Percentiles rank a stretch among this genome's conserved stretches.
phyloP scores from a whole-genome alignment of 208 protist genomes.

The Acanthamoeba culbertsoni region DNA sequence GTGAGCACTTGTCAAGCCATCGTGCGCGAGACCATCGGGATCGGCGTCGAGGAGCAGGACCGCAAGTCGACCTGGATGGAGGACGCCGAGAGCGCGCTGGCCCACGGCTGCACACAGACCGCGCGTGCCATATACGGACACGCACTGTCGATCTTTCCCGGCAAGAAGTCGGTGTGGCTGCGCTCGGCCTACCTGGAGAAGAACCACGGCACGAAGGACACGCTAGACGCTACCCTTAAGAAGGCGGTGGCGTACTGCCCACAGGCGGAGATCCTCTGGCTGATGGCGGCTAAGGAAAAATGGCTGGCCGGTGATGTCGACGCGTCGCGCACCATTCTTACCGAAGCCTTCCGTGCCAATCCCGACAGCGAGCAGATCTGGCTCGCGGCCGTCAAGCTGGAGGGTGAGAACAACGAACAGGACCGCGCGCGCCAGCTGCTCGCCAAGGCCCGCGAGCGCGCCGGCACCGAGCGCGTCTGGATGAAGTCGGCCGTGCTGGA shows the following conservation, averaged over 20 bases:
- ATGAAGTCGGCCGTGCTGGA: slow-evolving; percentile 89
- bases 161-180: slow-evolving; percentile 87
- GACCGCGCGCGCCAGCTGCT: slow-evolving; percentile 83
- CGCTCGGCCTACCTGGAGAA: slow-evolving; percentile 85
- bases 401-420: slow-evolving; percentile 86
- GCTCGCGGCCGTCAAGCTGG: slow-evolving; percentile 91
- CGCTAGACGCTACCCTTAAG: slow-evolving; percentile 80
- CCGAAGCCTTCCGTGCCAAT: slow-evolving; percentile 81
- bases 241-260: slow-evolving; percentile 86
- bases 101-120: slow-evolving; percentile 35
- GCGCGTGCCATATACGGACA: slow-evolving; percentile 84
- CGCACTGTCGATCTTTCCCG: slow-evolving; percentile 81
- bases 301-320: slow-evolving; percentile 81
- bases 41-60: slow-evolving; percentile 86
- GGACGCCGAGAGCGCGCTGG: slow-evolving; percentile 81
- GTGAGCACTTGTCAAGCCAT: slow-evolving; percentile 82
- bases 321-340: slow-evolving; percentile 81
- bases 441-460: slow-evolving; percentile 73
- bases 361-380: slow-evolving; percentile 89
- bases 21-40: slow-evolving; percentile 75
- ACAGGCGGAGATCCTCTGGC: slow-evolving; percentile 87
- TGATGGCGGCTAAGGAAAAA: slow-evolving; percentile 91
- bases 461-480: slow-evolving; percentile 85
- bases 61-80: slow-evolving; percentile 86
- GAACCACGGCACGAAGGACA: slow-evolving; percentile 72